A percentile compares a stretch with the other conserved stretches of the same genome.
Conservation (phyloP, 2,329 filamentous ascomycete genomes). For the Epichloe scottii region DNA sequence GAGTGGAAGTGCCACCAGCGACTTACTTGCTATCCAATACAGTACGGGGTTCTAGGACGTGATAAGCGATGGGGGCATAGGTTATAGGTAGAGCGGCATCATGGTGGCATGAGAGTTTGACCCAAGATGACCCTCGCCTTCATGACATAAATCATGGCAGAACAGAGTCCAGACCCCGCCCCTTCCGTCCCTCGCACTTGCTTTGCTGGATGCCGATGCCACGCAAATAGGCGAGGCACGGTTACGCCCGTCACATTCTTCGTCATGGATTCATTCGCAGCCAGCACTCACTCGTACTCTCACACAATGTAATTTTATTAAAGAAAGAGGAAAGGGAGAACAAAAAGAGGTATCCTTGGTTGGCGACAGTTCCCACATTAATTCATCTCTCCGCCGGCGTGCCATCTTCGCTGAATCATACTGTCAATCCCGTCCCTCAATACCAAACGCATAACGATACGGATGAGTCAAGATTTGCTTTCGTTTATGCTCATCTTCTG, state of each 20-base stretch:
- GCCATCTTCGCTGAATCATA: neutral
- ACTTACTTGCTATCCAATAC: neutral
- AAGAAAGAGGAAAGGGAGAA: neutral
- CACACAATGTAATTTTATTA: neutral
- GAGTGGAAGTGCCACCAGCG: conserved; percentile 2
- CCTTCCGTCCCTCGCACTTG: neutral
- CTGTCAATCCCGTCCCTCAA: neutral
- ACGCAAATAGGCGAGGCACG: no score
- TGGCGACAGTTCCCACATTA: neutral
- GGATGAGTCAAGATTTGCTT: no score
- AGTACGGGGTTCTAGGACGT: neutral
- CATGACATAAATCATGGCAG: neutral
- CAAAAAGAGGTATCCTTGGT: neutral
- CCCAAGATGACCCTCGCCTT: no score
- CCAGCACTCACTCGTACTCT: no score
- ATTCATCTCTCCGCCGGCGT: neutral
- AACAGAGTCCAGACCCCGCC: no score
- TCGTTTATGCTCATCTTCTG: neutral
- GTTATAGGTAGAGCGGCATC: neutral
- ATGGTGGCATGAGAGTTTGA: neutral
- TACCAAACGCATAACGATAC: neutral
- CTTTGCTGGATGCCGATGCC: no score
- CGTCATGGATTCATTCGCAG: no score
- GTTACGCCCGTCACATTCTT: no score
- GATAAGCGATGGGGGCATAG: neutral